phyloP scores from a whole-genome alignment of 2,329 filamentous ascomycete genomes.

The Hymenoscyphus scutula region DNA sequence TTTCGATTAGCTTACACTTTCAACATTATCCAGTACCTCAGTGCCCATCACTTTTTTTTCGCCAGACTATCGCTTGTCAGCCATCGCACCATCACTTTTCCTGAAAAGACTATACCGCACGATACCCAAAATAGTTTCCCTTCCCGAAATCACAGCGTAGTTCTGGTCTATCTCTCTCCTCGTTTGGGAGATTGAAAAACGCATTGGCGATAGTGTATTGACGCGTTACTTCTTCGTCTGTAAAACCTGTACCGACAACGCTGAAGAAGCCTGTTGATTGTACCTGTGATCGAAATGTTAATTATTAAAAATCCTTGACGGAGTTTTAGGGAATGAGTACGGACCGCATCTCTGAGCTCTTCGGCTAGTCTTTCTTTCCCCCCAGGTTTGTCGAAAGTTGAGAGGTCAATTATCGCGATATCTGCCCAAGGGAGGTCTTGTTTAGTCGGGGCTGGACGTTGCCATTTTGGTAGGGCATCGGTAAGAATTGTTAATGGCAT shows the following conservation, averaged over 20 bases:
- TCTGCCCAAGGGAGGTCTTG: constrained; percentile 44
- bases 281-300: constrained; percentile 25
- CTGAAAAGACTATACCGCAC: constrained; percentile 30
- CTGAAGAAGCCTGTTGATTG: constrained; percentile 56
- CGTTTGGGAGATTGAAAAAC: constrained; percentile 52
- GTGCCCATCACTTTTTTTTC: constrained; percentile 31
- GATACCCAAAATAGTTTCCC: constrained; percentile 56
- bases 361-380: constrained; percentile 49
- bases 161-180: constrained; percentile 57
- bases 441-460: constrained; percentile 34
- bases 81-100: background rate
- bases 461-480: constrained; percentile 27
- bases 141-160: constrained; percentile 46
- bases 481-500: background rate
- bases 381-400: constrained; percentile 45
- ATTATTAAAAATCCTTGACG: too few species aligned
- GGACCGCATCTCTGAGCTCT: constrained; percentile 49
- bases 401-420: constrained; percentile 50
- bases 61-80: constrained; percentile 4
- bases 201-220: constrained; percentile 59
- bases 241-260: constrained; percentile 57
- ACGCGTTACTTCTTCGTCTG: constrained; percentile 54
- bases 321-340: constrained; percentile 18
- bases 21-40: constrained; percentile 51
- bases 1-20: constrained; percentile 37